Conservation (phyloP, 192 early-diverging fungal species). For the Umbelopsis sp. region DNA sequence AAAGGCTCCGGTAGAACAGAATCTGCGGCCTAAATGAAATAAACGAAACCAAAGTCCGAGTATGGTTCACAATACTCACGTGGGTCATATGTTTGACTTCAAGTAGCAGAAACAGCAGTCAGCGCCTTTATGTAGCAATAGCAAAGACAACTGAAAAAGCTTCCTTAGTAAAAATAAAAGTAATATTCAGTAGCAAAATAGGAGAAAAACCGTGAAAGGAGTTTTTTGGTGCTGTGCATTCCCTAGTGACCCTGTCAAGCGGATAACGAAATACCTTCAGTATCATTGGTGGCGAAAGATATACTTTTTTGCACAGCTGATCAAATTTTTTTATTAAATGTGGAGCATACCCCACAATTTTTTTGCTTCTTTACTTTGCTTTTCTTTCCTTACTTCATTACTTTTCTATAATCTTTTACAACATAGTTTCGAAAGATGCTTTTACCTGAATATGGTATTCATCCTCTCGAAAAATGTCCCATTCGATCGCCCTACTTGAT, state of each 20-base stretch:
- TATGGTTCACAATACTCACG: neutral
- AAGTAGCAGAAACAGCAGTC: too few species aligned
- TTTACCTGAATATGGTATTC: neutral
- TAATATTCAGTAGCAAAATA: too few species aligned
- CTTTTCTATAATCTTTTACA: neutral
- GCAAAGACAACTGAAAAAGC: too few species aligned
- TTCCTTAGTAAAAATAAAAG: too few species aligned
- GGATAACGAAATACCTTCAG: too few species aligned
- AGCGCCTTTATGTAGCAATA: too few species aligned
- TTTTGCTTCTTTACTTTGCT: neutral
- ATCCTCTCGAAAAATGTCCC: slow-evolving; percentile 22
- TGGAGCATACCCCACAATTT: neutral
- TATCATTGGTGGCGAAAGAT: too few species aligned
- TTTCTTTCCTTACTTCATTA: neutral
- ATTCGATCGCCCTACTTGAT: slow-evolving; percentile 11
- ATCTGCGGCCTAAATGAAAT: neutral
- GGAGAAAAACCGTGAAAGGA: too few species aligned
- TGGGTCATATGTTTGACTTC: neutral
- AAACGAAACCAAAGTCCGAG: neutral
- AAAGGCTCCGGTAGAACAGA: neutral
- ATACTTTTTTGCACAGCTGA: neutral
- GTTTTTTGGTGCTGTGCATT: too few species aligned
- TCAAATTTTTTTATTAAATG: neutral
- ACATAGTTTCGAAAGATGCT: neutral
- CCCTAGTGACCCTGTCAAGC: too few species aligned